Evolutionary conservation across 2,329 filamentous ascomycete species (phyloP).

Genomic region (Fonsecaea monophora): DNA sequence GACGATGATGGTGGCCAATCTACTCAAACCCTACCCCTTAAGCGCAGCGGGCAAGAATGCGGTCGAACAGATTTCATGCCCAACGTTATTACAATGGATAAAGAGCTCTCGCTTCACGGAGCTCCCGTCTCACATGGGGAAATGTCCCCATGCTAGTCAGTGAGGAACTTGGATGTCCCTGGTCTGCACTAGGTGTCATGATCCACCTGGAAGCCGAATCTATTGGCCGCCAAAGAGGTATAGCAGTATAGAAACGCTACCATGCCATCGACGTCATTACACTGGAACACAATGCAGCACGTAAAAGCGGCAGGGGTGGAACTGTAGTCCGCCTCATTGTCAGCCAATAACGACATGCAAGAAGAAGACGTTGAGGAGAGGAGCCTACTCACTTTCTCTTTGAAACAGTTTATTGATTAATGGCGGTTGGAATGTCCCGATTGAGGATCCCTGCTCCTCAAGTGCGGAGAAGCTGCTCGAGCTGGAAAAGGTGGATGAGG

Average conservation of each 20-base stretch:
- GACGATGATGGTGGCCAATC: constrained; percentile 17
- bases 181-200: background rate
- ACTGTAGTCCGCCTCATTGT: background rate
- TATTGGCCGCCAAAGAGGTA: background rate
- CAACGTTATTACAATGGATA: background rate
- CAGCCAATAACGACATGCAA: constrained; percentile 1
- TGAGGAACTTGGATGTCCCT: background rate
- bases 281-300: background rate
- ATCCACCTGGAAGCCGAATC: background rate
- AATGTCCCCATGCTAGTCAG: background rate
- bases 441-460: background rate
- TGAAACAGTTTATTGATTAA: constrained; percentile 1
- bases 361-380: background rate
- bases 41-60: constrained; percentile 8
- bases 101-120: background rate
- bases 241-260: background rate
- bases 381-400: background rate
- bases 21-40: constrained; percentile 17
- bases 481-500: background rate
- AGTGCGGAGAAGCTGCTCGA: background rate
- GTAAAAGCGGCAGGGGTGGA: background rate
- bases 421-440: background rate
- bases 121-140: background rate
- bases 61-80: background rate
- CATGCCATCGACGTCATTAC: background rate